Evolutionary conservation across 2,329 filamentous ascomycete genomes (phyloP).

Genomic region (Beauveria medogensis): DNA sequence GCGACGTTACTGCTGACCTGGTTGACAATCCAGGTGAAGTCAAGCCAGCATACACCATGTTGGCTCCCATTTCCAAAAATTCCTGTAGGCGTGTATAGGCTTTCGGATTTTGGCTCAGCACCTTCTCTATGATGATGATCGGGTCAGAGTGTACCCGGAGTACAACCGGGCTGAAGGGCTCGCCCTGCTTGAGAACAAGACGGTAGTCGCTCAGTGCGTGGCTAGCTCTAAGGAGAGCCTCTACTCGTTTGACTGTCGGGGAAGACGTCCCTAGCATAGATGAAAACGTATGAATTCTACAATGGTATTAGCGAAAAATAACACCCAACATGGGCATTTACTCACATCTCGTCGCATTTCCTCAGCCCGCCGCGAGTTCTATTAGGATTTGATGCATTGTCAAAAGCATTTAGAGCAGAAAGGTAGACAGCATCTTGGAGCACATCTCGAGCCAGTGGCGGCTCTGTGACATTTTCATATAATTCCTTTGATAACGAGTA

Average conservation of each 20-base stretch:
- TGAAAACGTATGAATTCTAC: slow-evolving; percentile 57
- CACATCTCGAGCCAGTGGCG: slow-evolving; percentile 38
- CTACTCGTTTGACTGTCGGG: slow-evolving; percentile 44
- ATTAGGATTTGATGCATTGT: slow-evolving; percentile 77
- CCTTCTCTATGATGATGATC: slow-evolving; percentile 61
- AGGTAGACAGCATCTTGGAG: slow-evolving; percentile 54
- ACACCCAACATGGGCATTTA: background rate
- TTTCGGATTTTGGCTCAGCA: slow-evolving; percentile 66
- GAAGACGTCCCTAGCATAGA: slow-evolving; percentile 44
- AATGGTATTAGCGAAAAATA: slow-evolving; percentile 15
- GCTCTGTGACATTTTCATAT: slow-evolving; percentile 44
- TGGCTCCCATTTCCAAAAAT: slow-evolving; percentile 58
- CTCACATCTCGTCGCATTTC: slow-evolving; percentile 68
- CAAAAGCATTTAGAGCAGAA: slow-evolving; percentile 62
- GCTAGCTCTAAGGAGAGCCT: slow-evolving; percentile 62
- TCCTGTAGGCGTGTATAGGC: slow-evolving; percentile 70
- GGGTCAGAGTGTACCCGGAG: slow-evolving; percentile 72
- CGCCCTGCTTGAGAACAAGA: slow-evolving; percentile 68
- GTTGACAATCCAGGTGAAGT: background rate
- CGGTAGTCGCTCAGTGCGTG: slow-evolving; percentile 70
- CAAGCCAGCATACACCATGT: slow-evolving; percentile 56
- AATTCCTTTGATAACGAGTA: slow-evolving; percentile 56
- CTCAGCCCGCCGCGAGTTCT: slow-evolving; percentile 67
- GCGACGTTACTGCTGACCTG: background rate
- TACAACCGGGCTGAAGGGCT: slow-evolving; percentile 71